Base-by-base conservation (phyloP, 257 asterid genomes). In the Rehmannia glutinosa region DNA sequence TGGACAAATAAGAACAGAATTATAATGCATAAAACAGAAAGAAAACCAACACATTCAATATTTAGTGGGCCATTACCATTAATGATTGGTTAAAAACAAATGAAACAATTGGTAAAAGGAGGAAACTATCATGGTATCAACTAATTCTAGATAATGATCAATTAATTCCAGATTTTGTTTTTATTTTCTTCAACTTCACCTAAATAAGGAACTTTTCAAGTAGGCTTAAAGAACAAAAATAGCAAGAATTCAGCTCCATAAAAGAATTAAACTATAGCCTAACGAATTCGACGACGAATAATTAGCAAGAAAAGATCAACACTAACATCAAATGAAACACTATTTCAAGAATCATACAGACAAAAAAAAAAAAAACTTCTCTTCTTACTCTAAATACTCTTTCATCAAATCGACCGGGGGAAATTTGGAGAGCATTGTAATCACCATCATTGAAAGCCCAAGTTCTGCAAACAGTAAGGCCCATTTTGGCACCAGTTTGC, bases 371-470 rank as follows among this genome's bases (percentile, higher is more conserved):
- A 32, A 30, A 30, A 30, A 3, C 38, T 8, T 53, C 11, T 15
- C 24, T 11, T 20, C 95, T 82, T 91, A 94, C 99, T 68, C 90
- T 85, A 75, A 94, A 94, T 0, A 89, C 97, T 70, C 77, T 75
- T 61, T 88, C 99, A 42, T 94, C 87, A 74, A 80, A 94, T 77
- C 80, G 84, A 43, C 99, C 99, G 0, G 99, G 99, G 28, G 97
- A 78, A 73, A 88, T 73, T 66, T 91, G 99, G 12, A 94, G 83
- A 57, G 99, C 98, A 75, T 94, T 94, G 58, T 91, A 91, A 60
- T 78, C 96, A 74, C 95, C 99, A 61, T 94, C 99, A 79, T 82
- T 94, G 79, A 94, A 94, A 62, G 97, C 98, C 99, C 99, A 94
- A 70, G 99, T 84, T 78, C 99, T 84, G 36, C 98, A 94, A 0